Percentiles rank a stretch among this genome's conserved stretches.
These are phyloP conservation scores for Elymus sibiricus DNA, from an alignment of 176 grass and related monocot species.

Conservation along the genomic window DNA sequence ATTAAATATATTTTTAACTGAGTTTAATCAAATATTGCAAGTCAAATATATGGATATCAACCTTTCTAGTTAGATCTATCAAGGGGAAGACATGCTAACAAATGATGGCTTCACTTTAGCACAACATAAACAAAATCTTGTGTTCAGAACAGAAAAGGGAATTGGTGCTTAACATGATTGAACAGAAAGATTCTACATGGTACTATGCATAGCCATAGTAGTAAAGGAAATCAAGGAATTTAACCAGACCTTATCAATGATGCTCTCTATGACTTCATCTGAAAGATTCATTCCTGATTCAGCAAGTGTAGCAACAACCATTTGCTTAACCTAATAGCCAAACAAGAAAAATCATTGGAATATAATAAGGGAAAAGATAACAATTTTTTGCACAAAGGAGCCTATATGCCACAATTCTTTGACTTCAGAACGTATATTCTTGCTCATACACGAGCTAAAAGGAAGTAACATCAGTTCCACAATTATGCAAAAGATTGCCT, in stretches of 20 bases:
- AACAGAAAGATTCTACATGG: neutral
- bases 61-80: neutral
- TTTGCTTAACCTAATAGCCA: constrained; percentile 59
- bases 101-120: neutral
- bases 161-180: neutral
- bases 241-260: constrained; percentile 56
- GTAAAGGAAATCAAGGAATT: constrained; percentile 1
- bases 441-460: neutral
- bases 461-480: neutral
- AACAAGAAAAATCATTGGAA: neutral
- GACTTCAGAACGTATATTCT: constrained; percentile 1
- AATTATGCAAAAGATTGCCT: neutral
- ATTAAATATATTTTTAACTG: neutral
- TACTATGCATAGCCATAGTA: neutral
- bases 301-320: constrained; percentile 72
- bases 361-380: neutral
- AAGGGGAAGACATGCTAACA: neutral
- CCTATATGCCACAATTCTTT: neutral
- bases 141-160: neutral
- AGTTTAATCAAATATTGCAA: neutral
- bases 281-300: constrained; percentile 75
- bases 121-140: neutral
- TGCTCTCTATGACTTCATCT: constrained; percentile 66
- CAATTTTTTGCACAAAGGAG: neutral
- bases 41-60: neutral